Percentiles rank a stretch among this genome's conserved stretches.
These are phyloP conservation scores for Aspergillus kassunensis DNA, from an alignment of 495 filamentous ascomycete genomes.

Conservation along the genomic window DNA sequence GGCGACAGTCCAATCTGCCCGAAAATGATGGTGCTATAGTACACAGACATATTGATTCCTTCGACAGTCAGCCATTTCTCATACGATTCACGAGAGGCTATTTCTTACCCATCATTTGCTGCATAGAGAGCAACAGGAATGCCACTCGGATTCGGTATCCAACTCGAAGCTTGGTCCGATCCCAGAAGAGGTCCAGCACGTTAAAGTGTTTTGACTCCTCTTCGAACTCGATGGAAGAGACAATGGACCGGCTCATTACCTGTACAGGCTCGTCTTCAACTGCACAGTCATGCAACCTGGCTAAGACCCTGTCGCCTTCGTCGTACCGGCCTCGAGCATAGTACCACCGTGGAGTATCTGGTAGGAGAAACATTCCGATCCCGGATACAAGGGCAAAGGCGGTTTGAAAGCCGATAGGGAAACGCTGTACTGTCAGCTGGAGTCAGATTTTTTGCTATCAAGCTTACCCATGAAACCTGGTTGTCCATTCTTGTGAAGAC, in stretches of 20 bases:
- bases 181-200: conserved; percentile 20
- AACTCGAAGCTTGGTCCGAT: conserved; percentile 19
- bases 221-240: background rate
- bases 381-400: conserved; percentile 29
- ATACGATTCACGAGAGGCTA: too few relatives aligned
- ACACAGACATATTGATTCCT: conserved; percentile 25
- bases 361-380: conserved; percentile 25
- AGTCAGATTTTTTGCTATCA: background rate
- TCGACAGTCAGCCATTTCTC: too few relatives aligned
- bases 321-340: conserved; percentile 27
- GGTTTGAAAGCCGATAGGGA: conserved; percentile 36
- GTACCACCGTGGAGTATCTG: conserved; percentile 42
- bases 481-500: conserved; percentile 22
- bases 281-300: conserved; percentile 20
- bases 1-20: conserved; percentile 23
- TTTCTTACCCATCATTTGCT: conserved; percentile 26
- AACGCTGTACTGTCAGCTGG: conserved; percentile 12
- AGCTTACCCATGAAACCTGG: conserved; percentile 21
- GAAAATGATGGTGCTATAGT: conserved; percentile 30
- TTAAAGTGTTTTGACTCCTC: conserved; percentile 13
- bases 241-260: background rate
- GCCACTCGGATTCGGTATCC: conserved; percentile 26
- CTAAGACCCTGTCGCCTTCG: conserved; percentile 31
- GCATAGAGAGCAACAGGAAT: conserved; percentile 21
- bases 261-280: conserved; percentile 11